Evolutionary conservation across 73 alveolate genomes (phyloP).

Genomic region (Tetrahymena malaccensis): DNA sequence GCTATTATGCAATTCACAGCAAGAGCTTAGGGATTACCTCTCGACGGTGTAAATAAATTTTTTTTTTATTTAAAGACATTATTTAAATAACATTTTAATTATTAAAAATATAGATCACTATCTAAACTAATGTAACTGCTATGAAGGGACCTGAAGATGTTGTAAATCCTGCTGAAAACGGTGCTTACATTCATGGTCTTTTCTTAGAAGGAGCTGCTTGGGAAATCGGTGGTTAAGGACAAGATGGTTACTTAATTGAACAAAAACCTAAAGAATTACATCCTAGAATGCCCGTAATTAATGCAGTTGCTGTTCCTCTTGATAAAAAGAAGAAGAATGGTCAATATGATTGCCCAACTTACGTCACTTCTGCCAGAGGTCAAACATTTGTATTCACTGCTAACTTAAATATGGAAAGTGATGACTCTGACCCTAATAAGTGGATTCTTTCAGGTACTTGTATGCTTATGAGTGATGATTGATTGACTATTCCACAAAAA

Average conservation of each 20-base stretch:
- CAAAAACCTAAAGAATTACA: conserved; percentile 90
- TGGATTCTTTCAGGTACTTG: conserved; percentile 98
- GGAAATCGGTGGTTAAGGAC: conserved; percentile 97
- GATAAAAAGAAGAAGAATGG: conserved; percentile 85
- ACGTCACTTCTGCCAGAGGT: conserved; percentile 98
- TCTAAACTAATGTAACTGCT: conserved; percentile 64
- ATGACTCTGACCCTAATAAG: conserved; percentile 87
- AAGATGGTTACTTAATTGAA: conserved; percentile 95
- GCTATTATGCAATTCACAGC: conserved; percentile 95
- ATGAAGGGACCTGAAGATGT: conserved; percentile 87
- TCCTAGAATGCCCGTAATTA: conserved; percentile 94
- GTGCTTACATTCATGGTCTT: conserved; percentile 97
- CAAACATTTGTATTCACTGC: conserved; percentile 96
- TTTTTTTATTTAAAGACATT: not conserved
- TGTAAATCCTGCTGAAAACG: conserved; percentile 92
- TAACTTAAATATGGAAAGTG: conserved; percentile 97
- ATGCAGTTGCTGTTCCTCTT: conserved; percentile 86
- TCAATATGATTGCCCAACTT: conserved; percentile 94
- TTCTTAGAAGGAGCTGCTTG: conserved; percentile 99
- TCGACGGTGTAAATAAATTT: conserved; percentile 76
- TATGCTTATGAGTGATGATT: conserved; percentile 88
- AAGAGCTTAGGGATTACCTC: conserved; percentile 82
- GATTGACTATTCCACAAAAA: conserved; percentile 5
- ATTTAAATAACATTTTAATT: not conserved
- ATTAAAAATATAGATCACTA: not conserved